Percentiles rank a stretch among this genome's conserved stretches.
These are phyloP conservation scores for Cylindricascospora bacillispora DNA, from an alignment of 1,139 yeast species.

Conservation along the genomic window DNA sequence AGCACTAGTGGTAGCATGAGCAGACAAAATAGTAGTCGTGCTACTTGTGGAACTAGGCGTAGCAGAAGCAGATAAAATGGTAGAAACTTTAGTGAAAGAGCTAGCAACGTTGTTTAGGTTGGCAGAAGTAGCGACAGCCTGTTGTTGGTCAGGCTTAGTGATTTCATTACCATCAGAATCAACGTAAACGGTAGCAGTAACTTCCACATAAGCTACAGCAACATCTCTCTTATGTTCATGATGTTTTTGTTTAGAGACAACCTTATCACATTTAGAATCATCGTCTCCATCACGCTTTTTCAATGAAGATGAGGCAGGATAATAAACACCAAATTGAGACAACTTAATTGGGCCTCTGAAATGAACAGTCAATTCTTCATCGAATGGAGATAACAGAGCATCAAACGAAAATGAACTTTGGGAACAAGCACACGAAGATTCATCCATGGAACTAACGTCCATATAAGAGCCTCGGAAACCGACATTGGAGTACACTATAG, in stretches of 20 bases:
- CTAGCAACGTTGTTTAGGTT: conserved; percentile 12
- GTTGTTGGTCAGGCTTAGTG: conserved; percentile 14
- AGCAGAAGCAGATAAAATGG: conserved; percentile 10
- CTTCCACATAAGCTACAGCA: conserved; percentile 50
- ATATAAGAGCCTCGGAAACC: conserved; percentile 74
- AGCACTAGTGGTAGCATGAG: conserved; percentile 10
- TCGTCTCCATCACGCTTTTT: conserved; percentile 31
- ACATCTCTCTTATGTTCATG: conserved; percentile 46
- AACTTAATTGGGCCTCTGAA: conserved; percentile 86
- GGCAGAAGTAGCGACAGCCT: conserved; percentile 9
- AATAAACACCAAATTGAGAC: conserved; percentile 67
- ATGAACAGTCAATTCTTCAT: conserved; percentile 84
- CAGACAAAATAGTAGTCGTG: conserved; percentile 9
- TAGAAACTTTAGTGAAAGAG: conserved; percentile 12
- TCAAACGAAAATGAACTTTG: conserved; percentile 42
- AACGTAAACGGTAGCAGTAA: conserved; percentile 63
- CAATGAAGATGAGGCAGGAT: conserved; percentile 29
- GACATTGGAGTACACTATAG: conserved; percentile 54
- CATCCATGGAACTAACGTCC: conserved; percentile 61
- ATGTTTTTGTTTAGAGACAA: conserved; percentile 22
- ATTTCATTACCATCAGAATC: conserved; percentile 43
- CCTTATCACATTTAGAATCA: conserved; percentile 6
- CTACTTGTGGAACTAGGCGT: conserved; percentile 8
- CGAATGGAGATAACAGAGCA: conserved; percentile 70
- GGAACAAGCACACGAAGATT: conserved; percentile 49